phyloP scores from a whole-genome alignment of 2,329 filamentous ascomycete genomes.

The Colletotrichum cereale region DNA sequence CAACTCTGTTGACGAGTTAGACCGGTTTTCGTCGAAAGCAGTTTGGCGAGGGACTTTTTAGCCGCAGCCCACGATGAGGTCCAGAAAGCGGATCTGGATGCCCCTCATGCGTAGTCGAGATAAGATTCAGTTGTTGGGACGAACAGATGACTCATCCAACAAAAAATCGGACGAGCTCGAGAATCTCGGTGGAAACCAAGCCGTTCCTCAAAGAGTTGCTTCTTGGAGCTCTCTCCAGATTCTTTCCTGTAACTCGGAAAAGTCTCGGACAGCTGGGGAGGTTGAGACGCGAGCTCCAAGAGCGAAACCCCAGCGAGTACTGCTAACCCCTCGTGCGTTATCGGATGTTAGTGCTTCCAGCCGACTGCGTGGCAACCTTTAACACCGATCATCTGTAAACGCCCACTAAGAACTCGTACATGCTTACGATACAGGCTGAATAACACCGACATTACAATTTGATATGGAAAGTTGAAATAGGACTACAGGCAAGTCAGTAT shows the following conservation, averaged over 20 bases:
- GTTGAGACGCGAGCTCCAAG: conserved; percentile 20
- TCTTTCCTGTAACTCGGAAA: not conserved
- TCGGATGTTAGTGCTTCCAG: not conserved
- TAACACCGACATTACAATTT: no score
- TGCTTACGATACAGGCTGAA: not conserved
- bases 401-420: no score
- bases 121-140: conserved; percentile 22
- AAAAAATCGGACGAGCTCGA: not conserved
- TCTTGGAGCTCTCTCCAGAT: not conserved
- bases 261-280: conserved; percentile 20
- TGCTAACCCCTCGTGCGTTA: conserved; percentile 22
- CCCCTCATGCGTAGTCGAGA: conserved; percentile 5
- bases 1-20: not conserved
- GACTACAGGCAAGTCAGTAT: not conserved
- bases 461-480: not conserved
- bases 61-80: not conserved
- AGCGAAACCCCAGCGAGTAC: not conserved
- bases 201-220: not conserved
- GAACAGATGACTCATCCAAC: conserved; percentile 30
- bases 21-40: not conserved
- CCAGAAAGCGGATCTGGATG: not conserved
- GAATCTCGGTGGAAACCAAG: not conserved
- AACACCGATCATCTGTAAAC: conserved; percentile 8
- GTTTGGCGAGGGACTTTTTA: not conserved
- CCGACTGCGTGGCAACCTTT: not conserved